Evolutionary conservation across 805 yeast genomes (phyloP).

Genomic region (Yarrowia hollandica): DNA sequence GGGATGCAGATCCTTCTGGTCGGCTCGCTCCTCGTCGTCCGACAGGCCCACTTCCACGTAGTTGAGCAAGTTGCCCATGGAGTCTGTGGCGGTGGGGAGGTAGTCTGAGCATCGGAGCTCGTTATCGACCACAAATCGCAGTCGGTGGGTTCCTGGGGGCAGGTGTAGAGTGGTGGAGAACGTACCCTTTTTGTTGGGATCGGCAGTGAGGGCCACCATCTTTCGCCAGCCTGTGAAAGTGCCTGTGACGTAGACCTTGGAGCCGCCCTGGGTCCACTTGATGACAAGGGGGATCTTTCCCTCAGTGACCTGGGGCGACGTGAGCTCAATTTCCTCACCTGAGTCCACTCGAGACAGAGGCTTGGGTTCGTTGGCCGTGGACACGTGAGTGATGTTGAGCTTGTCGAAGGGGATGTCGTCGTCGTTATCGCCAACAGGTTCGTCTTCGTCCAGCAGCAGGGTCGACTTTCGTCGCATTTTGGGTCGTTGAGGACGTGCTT

Average conservation of each 20-base stretch:
- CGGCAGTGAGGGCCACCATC: constrained; percentile 77
- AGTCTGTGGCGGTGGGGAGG: constrained; percentile 93
- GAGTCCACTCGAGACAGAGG: constrained; percentile 41
- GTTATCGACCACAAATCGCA: constrained; percentile 89
- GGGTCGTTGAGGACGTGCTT: constrained; percentile 15
- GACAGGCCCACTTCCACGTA: constrained; percentile 51
- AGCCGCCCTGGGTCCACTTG: constrained; percentile 96
- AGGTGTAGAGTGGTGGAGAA: constrained; percentile 42
- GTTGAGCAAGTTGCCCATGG: constrained; percentile 92
- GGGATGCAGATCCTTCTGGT: constrained; percentile 25
- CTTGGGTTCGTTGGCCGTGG: constrained; percentile 33
- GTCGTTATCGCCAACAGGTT: constrained; percentile 32
- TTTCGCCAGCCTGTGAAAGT: constrained; percentile 98
- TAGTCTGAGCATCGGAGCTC: constrained; percentile 84
- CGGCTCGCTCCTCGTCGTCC: constrained; percentile 17
- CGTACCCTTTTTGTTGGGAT: constrained; percentile 41
- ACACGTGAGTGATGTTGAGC: constrained; percentile 44
- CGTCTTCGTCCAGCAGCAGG: constrained; percentile 68
- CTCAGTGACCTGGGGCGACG: constrained; percentile 34
- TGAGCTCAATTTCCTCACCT: constrained; percentile 41
- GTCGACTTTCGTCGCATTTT: constrained; percentile 63
- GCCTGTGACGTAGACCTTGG: constrained; percentile 92
- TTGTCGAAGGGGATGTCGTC: constrained; percentile 52
- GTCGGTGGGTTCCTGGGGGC: constrained; percentile 89
- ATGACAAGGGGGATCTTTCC: constrained; percentile 57